phyloP scores from a whole-genome alignment of 2,329 filamentous ascomycete genomes.

The Diaporthe helianthi region DNA sequence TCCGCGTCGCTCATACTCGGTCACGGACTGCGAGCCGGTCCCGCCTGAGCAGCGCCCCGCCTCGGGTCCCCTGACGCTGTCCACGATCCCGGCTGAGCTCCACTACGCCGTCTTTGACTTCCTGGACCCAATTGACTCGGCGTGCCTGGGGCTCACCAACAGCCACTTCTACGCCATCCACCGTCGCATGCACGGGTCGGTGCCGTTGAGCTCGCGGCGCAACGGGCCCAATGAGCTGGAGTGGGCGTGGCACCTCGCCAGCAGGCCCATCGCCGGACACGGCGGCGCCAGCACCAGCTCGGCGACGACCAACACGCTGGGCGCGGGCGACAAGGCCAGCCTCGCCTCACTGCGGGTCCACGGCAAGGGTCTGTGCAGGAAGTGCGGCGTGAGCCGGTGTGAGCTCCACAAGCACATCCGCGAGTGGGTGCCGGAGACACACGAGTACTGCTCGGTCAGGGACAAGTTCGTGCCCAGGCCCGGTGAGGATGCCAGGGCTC shows the following conservation, averaged over 20 bases:
- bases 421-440: conserved; percentile 62
- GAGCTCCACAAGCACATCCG: conserved; percentile 69
- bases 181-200: conserved; percentile 59
- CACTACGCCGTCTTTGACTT: conserved; percentile 67
- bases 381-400: conserved; percentile 67
- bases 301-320: conserved; percentile 25
- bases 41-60: conserved; percentile 55
- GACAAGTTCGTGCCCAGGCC: conserved; percentile 62
- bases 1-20: conserved; percentile 64
- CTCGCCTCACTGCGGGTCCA: conserved; percentile 59
- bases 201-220: conserved; percentile 64
- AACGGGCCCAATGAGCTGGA: conserved; percentile 68
- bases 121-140: conserved; percentile 70
- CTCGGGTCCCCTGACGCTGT: conserved; percentile 52
- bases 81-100: conserved; percentile 64
- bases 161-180: conserved; percentile 66
- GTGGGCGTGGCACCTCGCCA: conserved; percentile 67
- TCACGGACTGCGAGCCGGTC: conserved; percentile 66
- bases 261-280: conserved; percentile 42
- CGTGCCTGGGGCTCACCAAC: conserved; percentile 66
- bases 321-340: conserved; percentile 37
- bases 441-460: conserved; percentile 68
- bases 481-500: conserved; percentile 52
- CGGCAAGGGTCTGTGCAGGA: conserved; percentile 67
- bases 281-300: conserved; percentile 15